Percentiles rank a stretch among this genome's conserved stretches.
phyloP scores from a whole-genome alignment of 2,329 filamentous ascomycete species.

The Zarea fungicola region DNA sequence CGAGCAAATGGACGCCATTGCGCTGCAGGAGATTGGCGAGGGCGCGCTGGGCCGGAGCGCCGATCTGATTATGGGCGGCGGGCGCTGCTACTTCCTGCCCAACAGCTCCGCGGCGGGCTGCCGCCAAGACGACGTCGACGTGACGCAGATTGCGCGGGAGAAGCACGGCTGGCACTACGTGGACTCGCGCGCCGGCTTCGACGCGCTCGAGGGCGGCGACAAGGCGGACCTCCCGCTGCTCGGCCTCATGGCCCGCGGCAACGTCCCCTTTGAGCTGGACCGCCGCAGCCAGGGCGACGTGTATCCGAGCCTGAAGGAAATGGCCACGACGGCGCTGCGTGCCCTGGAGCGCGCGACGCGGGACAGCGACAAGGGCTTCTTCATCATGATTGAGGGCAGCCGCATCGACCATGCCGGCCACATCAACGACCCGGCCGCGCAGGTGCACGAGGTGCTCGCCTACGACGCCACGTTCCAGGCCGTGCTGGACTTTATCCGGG shows the following conservation, averaged over 20 bases:
- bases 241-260: conserved; percentile 73
- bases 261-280: conserved; percentile 94
- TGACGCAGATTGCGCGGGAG: conserved; percentile 66
- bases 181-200: conserved; percentile 66
- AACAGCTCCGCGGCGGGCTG: conserved; percentile 80
- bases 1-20: conserved; percentile 82
- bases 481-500: conserved; percentile 78
- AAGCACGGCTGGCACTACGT: conserved; percentile 78
- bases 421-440: conserved; percentile 75
- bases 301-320: conserved; percentile 88
- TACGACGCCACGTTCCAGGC: conserved; percentile 83
- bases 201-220: conserved; percentile 62
- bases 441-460: conserved; percentile 88
- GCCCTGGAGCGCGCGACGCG: conserved; percentile 76
- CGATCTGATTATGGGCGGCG: conserved; percentile 89
- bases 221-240: conserved; percentile 73
- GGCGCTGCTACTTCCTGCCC: conserved; percentile 86
- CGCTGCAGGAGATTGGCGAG: conserved; percentile 84
- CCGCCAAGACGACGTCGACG: conserved; percentile 70
- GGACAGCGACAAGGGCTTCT: conserved; percentile 87
- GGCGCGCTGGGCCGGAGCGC: conserved; percentile 82
- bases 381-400: conserved; percentile 96
- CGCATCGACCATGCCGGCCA: conserved; percentile 94
- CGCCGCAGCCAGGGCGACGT: conserved; percentile 69
- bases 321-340: conserved; percentile 76